A percentile compares a stretch with the other conserved stretches of the same genome.
These are phyloP conservation scores for Trypanosoma conorhini DNA, from an alignment of 208 protist species.

Conservation along the genomic window DNA sequence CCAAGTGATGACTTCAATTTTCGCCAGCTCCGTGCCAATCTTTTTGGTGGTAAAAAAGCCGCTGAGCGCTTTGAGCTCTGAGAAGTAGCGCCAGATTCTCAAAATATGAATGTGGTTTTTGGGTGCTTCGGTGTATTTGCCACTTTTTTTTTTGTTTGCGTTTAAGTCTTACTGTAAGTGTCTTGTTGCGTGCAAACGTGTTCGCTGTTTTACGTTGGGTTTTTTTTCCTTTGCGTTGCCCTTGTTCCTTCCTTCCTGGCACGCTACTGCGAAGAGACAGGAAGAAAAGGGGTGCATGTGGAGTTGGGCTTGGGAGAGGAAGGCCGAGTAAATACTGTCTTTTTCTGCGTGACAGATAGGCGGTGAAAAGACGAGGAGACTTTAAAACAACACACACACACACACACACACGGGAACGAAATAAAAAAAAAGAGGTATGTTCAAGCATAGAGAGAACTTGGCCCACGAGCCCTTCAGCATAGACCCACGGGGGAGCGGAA, in stretches of 20 bases:
- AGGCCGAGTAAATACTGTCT: neutral
- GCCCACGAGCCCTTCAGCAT: conserved; percentile 41
- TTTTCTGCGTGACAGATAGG: neutral
- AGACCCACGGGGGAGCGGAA: conserved; percentile 41
- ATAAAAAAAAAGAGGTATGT: too few species aligned
- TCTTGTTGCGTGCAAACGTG: neutral
- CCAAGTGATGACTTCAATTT: conserved; percentile 86
- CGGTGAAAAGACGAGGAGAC: neutral
- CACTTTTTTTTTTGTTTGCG: too few species aligned
- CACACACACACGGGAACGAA: neutral
- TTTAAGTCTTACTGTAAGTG: neutral
- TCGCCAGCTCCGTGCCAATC: conserved; percentile 67
- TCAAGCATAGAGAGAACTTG: conserved; percentile 71
- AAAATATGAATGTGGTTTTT: too few species aligned
- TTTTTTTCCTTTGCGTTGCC: neutral
- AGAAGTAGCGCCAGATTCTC: neutral
- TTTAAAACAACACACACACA: neutral
- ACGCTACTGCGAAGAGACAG: too few species aligned
- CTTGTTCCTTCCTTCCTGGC: neutral
- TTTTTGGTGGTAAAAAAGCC: conserved; percentile 74
- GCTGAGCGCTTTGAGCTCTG: conserved; percentile 76
- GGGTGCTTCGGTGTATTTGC: too few species aligned
- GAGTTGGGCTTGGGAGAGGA: neutral
- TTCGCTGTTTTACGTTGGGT: neutral
- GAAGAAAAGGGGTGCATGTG: too few species aligned